These are phyloP conservation scores for Schrenkiella parvula DNA, from an alignment of 345 rosid species.

Conservation along the genomic window DNA sequence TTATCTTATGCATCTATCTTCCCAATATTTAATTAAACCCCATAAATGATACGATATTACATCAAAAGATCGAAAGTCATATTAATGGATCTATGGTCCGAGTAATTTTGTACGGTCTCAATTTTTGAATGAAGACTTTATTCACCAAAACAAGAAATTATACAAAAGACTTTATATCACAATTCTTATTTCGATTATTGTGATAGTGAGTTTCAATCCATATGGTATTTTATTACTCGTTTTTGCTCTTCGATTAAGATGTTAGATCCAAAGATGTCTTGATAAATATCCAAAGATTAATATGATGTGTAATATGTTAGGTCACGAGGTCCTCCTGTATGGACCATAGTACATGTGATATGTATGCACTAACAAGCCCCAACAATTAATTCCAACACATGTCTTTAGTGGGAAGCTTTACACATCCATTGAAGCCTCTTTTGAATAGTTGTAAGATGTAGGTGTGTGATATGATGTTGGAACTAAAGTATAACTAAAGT, in stretches of 20 bases:
- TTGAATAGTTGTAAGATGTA: conserved; percentile 31
- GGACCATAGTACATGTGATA: conserved; percentile 33
- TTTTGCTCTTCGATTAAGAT: not conserved
- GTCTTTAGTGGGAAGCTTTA: conserved; percentile 22
- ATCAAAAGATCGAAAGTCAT: not conserved
- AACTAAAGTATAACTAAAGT: conserved; percentile 24
- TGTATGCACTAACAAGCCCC: conserved; percentile 26
- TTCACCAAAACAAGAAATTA: not conserved
- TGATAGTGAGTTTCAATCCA: conserved; percentile 2
- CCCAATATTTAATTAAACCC: not conserved
- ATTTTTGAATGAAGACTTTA: not conserved
- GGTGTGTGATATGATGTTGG: conserved; percentile 26
- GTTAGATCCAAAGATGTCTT: conserved; percentile 14
- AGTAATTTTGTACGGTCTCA: not conserved
- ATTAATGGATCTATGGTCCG: not conserved
- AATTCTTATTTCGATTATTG: not conserved
- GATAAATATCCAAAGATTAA: not conserved
- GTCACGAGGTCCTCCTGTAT: conserved; percentile 29
- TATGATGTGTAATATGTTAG: conserved; percentile 23
- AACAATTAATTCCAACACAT: conserved; percentile 32
- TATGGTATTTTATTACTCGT: not conserved
- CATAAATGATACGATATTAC: not conserved
- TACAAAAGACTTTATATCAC: not conserved
- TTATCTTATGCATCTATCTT: not conserved
- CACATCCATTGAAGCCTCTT: conserved; percentile 23